Evolutionary conservation across 148 eudicot genomes (phyloP).

Genomic region (Camellia japonica): DNA sequence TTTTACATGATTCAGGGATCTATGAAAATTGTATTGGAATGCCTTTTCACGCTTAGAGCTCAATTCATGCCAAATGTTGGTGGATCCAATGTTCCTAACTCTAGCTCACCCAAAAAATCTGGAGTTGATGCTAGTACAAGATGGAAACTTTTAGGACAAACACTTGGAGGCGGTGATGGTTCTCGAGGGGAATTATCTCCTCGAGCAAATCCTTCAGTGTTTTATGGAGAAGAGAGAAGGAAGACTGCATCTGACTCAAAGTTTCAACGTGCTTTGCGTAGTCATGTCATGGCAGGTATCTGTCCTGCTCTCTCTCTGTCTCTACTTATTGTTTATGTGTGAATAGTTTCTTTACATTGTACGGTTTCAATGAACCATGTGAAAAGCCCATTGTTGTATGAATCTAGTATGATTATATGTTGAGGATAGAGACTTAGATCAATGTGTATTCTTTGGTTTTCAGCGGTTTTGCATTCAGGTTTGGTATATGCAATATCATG

Average conservation of each 20-base stretch:
- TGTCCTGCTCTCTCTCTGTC: conserved; percentile 1
- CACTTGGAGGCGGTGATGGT: conserved; percentile 15
- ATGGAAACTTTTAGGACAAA: conserved; percentile 22
- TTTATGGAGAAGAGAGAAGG: conserved; percentile 49
- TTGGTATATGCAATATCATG: not conserved
- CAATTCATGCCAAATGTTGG: conserved; percentile 44
- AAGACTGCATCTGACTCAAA: conserved; percentile 41
- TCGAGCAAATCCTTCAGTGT: conserved; percentile 23
- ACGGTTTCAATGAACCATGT: not conserved
- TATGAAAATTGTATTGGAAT: conserved; percentile 75
- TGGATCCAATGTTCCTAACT: conserved; percentile 16
- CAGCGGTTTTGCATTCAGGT: not conserved
- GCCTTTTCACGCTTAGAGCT: conserved; percentile 70
- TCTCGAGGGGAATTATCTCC: conserved; percentile 13
- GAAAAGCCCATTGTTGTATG: not conserved
- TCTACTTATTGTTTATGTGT: not conserved
- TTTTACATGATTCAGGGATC: conserved; percentile 59
- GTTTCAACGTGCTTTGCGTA: conserved; percentile 41
- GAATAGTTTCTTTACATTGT: not conserved
- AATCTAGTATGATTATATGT: not conserved
- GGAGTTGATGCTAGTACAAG: conserved; percentile 24
- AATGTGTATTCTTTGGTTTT: not conserved
- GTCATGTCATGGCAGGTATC: conserved; percentile 57
- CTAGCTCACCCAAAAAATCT: conserved; percentile 17
- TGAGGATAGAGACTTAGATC: not conserved